Conservation (phyloP, 371 early-diverging fungal genomes). For the Batkoa obscura region DNA sequence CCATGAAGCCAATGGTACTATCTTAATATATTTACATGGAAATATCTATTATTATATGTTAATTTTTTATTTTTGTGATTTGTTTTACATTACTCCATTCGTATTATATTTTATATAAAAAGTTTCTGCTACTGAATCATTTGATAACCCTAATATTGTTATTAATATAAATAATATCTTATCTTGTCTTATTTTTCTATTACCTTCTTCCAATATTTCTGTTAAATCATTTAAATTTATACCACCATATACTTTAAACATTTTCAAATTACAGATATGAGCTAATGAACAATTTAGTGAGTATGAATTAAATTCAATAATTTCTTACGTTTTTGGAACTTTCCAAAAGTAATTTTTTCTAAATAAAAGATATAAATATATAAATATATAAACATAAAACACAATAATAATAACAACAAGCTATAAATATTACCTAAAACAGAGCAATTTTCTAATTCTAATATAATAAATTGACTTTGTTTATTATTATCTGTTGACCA, state of each 20-base stretch:
- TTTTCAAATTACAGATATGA: slow-evolving; percentile 92
- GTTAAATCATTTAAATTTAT: slow-evolving; percentile 53
- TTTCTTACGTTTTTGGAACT: slow-evolving; percentile 64
- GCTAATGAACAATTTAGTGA: slow-evolving; percentile 17
- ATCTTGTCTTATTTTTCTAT: slow-evolving; percentile 9
- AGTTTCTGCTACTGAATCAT: slow-evolving; percentile 79
- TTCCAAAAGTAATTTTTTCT: slow-evolving; percentile 95
- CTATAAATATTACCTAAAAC: slow-evolving; percentile 39
- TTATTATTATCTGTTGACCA: slow-evolving; percentile 77
- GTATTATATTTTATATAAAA: slow-evolving; percentile 30
- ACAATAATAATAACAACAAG: not conserved
- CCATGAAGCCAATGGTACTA: slow-evolving; percentile 77
- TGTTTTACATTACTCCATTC: slow-evolving; percentile 7
- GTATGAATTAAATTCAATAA: not conserved
- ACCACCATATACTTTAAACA: slow-evolving; percentile 86
- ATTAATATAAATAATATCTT: slow-evolving; percentile 1
- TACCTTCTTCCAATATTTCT: slow-evolving; percentile 73
- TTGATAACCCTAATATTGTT: slow-evolving; percentile 39
- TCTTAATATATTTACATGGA: slow-evolving; percentile 77
- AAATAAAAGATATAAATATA: too few species aligned
- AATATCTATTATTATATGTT: slow-evolving; percentile 25
- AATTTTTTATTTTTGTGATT: not conserved
- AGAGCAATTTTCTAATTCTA: slow-evolving; percentile 46
- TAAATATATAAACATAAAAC: too few species aligned
- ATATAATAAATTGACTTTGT: slow-evolving; percentile 56